phyloP scores from a whole-genome alignment of 257 asterid genomes.

The Thymus mandschuricus region DNA sequence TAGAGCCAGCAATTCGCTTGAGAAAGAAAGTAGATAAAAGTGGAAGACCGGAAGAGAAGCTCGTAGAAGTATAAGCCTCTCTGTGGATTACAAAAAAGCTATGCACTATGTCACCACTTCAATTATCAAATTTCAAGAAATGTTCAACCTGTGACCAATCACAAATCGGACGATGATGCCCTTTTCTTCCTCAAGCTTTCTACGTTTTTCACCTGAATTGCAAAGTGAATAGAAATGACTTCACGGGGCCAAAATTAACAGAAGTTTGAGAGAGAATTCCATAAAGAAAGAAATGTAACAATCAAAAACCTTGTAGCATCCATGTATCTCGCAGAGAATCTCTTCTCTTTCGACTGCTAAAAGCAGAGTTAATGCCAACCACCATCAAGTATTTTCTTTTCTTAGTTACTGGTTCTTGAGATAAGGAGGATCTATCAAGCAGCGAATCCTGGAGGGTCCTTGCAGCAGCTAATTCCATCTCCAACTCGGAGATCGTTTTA shows the following conservation, averaged over 20 bases:
- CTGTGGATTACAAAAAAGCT: not conserved
- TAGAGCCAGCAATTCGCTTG: not conserved
- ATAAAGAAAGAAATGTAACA: conserved; percentile 24
- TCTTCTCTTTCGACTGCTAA: conserved; percentile 91
- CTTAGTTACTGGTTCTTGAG: conserved; percentile 54
- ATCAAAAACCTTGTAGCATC: conserved; percentile 78
- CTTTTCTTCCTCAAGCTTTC: conserved; percentile 56
- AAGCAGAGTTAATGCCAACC: conserved; percentile 82
- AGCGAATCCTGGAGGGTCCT: conserved; percentile 83
- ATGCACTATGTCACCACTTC: not conserved
- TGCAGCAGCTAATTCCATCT: conserved; percentile 87
- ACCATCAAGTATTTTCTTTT: conserved; percentile 86
- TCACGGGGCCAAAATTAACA: conserved; percentile 14
- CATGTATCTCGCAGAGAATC: conserved; percentile 92
- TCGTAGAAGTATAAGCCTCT: not conserved
- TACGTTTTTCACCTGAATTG: conserved; percentile 46
- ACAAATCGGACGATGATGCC: conserved; percentile 50
- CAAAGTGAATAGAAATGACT: conserved; percentile 23
- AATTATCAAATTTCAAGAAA: not conserved
- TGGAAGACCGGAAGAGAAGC: not conserved
- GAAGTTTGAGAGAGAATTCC: conserved; percentile 9
- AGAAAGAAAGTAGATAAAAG: not conserved
- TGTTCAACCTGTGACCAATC: conserved; percentile 42
- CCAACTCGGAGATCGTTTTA: conserved; percentile 78
- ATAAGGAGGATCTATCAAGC: conserved; percentile 63